Conservation (phyloP, 2,329 filamentous ascomycete genomes). For the Xylaria sp. region DNA sequence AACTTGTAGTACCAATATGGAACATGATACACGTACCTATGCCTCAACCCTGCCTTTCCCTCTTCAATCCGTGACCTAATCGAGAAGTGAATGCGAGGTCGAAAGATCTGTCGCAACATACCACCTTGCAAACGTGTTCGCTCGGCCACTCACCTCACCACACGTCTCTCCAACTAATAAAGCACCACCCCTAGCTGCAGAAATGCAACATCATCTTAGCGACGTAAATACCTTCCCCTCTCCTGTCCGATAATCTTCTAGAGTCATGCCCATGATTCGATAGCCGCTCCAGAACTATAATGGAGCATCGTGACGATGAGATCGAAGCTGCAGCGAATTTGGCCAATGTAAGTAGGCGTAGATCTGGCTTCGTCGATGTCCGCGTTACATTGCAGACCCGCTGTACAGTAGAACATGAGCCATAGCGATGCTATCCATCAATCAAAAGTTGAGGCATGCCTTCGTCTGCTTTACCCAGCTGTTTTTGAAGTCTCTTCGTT, state of each 20-base stretch:
- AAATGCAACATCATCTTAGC: constrained; percentile 18
- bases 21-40: not conserved
- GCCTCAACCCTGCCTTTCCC: not conserved
- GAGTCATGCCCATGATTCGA: constrained; percentile 6
- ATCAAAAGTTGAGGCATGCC: not conserved
- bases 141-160: constrained; percentile 14
- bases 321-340: constrained; percentile 16
- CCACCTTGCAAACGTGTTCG: not conserved
- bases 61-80: not conserved
- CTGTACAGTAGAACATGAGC: not conserved
- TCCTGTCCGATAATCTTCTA: not conserved
- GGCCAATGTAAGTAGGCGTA: constrained; percentile 7
- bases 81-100: not conserved
- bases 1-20: not conserved
- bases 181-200: constrained; percentile 16
- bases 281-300: not conserved
- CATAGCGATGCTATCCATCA: not conserved
- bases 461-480: constrained; percentile 17
- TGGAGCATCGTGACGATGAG: not conserved
- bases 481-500: not conserved
- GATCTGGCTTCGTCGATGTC: constrained; percentile 7
- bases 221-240: not conserved
- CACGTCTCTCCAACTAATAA: constrained; percentile 21
- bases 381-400: constrained; percentile 24
- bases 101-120: not conserved